A percentile compares a stretch with the other conserved stretches of the same genome.
phyloP scores from a whole-genome alignment of 306 rosid species.

The Cucurbita argyrosperma region DNA sequence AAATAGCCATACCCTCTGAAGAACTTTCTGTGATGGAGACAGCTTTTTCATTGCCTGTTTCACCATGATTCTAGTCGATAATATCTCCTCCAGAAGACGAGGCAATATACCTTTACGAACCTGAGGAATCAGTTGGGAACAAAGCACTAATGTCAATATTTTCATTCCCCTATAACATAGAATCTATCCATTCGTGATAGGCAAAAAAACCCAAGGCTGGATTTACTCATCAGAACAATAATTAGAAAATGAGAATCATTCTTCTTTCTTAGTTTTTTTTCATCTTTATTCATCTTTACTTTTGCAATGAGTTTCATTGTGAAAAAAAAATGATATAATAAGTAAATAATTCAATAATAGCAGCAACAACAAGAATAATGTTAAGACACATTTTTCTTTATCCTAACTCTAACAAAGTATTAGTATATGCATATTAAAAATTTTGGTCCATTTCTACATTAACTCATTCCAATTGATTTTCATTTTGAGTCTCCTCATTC shows the following conservation, averaged over 20 bases:
- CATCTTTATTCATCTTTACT: background rate
- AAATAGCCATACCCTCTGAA: constrained; percentile 56
- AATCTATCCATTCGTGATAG: background rate
- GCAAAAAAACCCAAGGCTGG: background rate
- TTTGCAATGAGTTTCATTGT: background rate
- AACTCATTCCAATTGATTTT: too few relatives aligned
- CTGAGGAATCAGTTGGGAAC: constrained; percentile 24
- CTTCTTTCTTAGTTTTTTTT: background rate
- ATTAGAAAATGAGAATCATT: background rate
- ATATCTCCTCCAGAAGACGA: constrained; percentile 75
- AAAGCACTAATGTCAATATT: background rate
- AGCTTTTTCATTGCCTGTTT: constrained; percentile 78
- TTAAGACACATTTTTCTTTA: background rate
- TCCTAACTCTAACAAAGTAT: background rate
- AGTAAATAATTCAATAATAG: background rate
- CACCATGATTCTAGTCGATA: constrained; percentile 89
- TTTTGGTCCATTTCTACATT: background rate
- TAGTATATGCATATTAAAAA: background rate
- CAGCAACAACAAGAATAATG: background rate
- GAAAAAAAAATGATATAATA: background rate
- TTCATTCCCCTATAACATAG: background rate
- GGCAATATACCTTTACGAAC: constrained; percentile 79
- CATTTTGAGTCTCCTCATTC: too few relatives aligned
- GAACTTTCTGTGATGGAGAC: constrained; percentile 61
- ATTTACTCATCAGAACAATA: background rate